Evolutionary conservation across 371 early-diverging fungal genomes (phyloP).

Genomic region (Caulochytrium protostelioides): DNA sequence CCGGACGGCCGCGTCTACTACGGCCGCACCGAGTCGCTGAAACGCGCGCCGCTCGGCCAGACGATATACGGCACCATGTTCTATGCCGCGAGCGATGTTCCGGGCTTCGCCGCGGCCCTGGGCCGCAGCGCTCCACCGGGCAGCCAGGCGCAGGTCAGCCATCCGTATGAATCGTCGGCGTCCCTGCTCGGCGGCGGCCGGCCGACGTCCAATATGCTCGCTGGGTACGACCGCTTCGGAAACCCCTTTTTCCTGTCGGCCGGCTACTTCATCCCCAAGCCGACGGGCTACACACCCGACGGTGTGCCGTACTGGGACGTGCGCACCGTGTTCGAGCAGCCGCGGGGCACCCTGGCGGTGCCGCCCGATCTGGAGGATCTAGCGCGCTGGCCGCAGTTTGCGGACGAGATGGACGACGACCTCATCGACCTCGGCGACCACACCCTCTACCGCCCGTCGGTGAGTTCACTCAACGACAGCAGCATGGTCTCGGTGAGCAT

Average conservation of each 20-base stretch:
- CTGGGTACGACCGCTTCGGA: constrained; percentile 26
- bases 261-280: constrained; percentile 23
- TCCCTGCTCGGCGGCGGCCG: too few species aligned
- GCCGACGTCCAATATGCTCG: constrained; percentile 3
- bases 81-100: constrained; percentile 7
- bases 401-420: constrained; percentile 12
- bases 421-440: too few species aligned
- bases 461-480: too few species aligned
- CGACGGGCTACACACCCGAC: constrained; percentile 27
- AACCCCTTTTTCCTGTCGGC: constrained; percentile 30
- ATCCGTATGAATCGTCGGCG: too few species aligned
- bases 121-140: constrained; percentile 5
- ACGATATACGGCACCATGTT: constrained; percentile 21
- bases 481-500: too few species aligned
- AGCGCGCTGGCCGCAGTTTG: constrained; percentile 10
- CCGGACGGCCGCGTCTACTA: constrained; percentile 18
- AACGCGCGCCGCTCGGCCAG: constrained; percentile 22
- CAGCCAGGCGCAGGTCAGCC: too few species aligned
- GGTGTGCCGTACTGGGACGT: constrained; percentile 34
- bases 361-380: constrained; percentile 7
- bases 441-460: too few species aligned
- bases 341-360: constrained; percentile 21
- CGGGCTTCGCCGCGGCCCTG: not conserved
- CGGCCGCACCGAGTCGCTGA: constrained; percentile 16
- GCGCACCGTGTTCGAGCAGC: constrained; percentile 20